phyloP scores from a whole-genome alignment of 495 filamentous ascomycete species.

The Neurospora sp. region DNA sequence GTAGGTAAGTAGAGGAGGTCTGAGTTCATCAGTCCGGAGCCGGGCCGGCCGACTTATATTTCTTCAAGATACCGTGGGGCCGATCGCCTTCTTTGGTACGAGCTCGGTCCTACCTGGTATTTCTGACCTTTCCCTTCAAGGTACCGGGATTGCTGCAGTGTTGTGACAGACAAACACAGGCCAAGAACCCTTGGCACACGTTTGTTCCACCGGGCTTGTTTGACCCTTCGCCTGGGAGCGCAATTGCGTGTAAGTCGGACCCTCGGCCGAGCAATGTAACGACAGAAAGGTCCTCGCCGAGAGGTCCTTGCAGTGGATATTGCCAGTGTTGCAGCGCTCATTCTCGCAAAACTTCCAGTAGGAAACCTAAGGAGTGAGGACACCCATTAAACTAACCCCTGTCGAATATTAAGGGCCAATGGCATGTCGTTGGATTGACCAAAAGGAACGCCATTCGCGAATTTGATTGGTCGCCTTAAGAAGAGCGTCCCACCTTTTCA shows the following conservation, averaged over 20 bases:
- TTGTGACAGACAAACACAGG: not conserved
- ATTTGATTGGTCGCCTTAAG: not conserved
- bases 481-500: not conserved
- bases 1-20: not conserved
- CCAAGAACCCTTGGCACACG: not conserved
- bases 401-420: not conserved
- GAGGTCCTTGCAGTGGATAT: not conserved
- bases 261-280: not conserved
- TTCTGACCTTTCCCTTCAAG: not conserved
- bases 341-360: not conserved
- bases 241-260: not conserved
- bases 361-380: not conserved
- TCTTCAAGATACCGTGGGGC: not conserved
- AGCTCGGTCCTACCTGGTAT: not conserved
- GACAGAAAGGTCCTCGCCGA: not conserved
- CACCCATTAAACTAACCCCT: not conserved
- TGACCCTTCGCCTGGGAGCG: not conserved
- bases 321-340: not conserved
- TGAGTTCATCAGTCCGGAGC: not conserved
- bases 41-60: not conserved
- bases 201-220: not conserved
- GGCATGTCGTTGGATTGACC: not conserved
- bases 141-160: not conserved
- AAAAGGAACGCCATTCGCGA: not conserved
- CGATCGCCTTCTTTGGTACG: not conserved